Evolutionary conservation across 2,329 filamentous ascomycete species (phyloP), one percentile per base, ranked within the genome.

Genomic region (Paraconiothyrium sp.): DNA sequence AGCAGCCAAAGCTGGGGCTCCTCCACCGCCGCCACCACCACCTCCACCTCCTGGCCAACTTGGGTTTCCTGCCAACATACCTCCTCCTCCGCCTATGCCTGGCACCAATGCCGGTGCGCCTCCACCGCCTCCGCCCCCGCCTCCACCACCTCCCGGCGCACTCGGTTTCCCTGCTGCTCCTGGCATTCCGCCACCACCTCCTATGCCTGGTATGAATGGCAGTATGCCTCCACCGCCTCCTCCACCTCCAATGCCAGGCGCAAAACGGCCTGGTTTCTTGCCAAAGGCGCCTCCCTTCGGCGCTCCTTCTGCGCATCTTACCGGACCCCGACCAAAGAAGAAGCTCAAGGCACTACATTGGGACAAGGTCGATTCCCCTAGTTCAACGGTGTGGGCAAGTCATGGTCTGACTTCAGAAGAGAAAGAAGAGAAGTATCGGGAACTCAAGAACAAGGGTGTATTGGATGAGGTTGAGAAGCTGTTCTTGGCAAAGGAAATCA

Each of bases 281-380:
- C 85, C 89, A 51, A 87, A 90, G 66, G 84, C 88, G 67, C 84
- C 85, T 35, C 83, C 84, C 60, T 80, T 83, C 22, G 76, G 85
- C 5, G 75, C 85, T 14, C 81, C 88, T 24, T 86, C 88, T 8
- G 84, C 92, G 68, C 88, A 90, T 47, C 81, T 97, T 71, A 90
- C 92, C 39, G 91, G 93, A 63, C 92, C 93, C 56, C 86, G 94
- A 70, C 93, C 95, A 24, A 98, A 97, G 87, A 98, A 97, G 89
- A 99, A 98, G 85, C 92, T 99, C 79, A 99, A 99, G 88, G 94
- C 94, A 61, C 86, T 99, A 69, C 95, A 99, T 82, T 98, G 95
- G 94, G 95, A 99, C 81, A 98, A 98, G 84, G 93, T 99, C 58
- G 95, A 99, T 79, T 88, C 92, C 57, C 92, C 93, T 24, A 89